Evolutionary conservation across 495 filamentous ascomycete genomes (phyloP), one percentile per base, ranked within the genome.

Genomic region (Lasiosphaeriaceae sp.): DNA sequence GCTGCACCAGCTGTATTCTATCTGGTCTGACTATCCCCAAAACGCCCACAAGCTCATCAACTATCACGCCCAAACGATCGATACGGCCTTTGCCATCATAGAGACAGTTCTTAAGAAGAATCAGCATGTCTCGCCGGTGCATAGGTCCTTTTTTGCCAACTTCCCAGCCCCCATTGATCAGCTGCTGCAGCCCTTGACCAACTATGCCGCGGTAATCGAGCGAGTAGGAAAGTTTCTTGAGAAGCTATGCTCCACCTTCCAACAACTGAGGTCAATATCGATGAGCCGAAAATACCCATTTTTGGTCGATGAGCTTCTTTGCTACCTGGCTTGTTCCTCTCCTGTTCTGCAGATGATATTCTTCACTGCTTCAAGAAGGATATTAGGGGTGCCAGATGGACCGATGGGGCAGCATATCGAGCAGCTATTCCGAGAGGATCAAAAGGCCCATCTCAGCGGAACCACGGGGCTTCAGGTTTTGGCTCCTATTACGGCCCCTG

Each of bases 1-100:
- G 11, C 64, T 90, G 5, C 89, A 92, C 69, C 87, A 90, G 57
- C 54, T 89, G 1, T 90, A 82, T 64, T 87, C 83, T 64, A 61
- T 80, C 14, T 80, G 77, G 73, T 71, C 69, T 41, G 48, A 43
- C 14, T 47, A 54, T 50, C 63, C 52, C n/a, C 21, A 23, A 22
- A 48, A 39, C 7, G 52, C 21, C 8, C 50, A 56, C 48, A 23
- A 3, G 11, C 50, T 56, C 4, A 41, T 62, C 29, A 62, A 23
- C 21, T 54, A 37, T 19, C 20, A 2, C 1, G 46, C 23, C 1
- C 11, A 35, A 1, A 44, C 11, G 1, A 49, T 74, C 9, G 69
- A 77, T 17, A 23, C 20, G 2, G 75, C 72, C 20, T 80, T 82
- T 54, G 37, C 43, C 5, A 65, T 65, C 11, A 56, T 83, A 17